A percentile compares a stretch with the other conserved stretches of the same genome.
Conservation (phyloP, 2,329 filamentous ascomycete species). For the Grosmannia huntii region DNA sequence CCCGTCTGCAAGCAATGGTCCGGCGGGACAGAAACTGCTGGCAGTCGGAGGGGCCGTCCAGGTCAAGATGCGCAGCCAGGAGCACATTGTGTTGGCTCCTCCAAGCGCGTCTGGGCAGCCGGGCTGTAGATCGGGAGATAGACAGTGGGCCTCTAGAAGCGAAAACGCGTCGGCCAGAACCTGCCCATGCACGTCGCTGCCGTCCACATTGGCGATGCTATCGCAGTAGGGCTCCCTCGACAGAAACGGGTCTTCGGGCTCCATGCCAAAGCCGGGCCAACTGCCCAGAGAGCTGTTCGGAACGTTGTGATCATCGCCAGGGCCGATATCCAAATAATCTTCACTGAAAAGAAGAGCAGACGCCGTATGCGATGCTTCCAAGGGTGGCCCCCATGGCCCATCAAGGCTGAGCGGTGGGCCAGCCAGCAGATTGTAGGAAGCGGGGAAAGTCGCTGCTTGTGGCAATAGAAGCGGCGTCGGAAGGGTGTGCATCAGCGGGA, state of each 20-base stretch:
- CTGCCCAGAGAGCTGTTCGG: not conserved
- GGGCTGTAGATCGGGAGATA: slow-evolving; percentile 9
- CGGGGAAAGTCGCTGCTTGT: not conserved
- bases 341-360: not conserved
- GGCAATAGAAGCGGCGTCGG: not conserved
- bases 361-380: not conserved
- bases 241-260: not conserved
- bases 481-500: not conserved
- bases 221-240: not conserved
- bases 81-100: too few species aligned
- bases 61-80: slow-evolving; percentile 10
- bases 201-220: not conserved
- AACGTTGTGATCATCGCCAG: not conserved
- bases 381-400: not conserved
- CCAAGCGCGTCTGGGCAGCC: slow-evolving; percentile 1
- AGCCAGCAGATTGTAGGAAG: not conserved
- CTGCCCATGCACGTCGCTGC: slow-evolving; percentile 15
- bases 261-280: not conserved
- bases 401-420: too few species aligned
- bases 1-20: not conserved
- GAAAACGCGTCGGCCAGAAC: slow-evolving; percentile 10
- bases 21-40: not conserved
- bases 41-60: slow-evolving; percentile 10
- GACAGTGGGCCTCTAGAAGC: slow-evolving; percentile 14
- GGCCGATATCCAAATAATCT: not conserved